Conservation (phyloP, 768 basidiomycete genomes). For the Lactarius evosmus region DNA sequence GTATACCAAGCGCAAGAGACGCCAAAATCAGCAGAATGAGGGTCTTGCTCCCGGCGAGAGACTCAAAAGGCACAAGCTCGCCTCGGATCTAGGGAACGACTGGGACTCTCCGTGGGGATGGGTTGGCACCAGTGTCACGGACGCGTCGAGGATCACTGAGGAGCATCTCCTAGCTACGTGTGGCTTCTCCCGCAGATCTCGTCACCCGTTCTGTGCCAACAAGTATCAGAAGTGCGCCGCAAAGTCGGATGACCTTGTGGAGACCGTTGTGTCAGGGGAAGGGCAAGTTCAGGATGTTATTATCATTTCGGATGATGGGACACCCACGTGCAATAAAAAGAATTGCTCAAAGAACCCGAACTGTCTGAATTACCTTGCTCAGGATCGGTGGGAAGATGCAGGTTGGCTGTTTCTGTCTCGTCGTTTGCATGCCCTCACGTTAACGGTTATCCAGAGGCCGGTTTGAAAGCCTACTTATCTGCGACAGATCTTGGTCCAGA, state of each 20-base stretch:
- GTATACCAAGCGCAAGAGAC: constrained; percentile 59
- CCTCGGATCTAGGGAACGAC: constrained; percentile 33
- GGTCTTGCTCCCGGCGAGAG: constrained; percentile 61
- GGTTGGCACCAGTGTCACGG: constrained; percentile 65
- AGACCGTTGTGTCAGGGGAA: constrained; percentile 33
- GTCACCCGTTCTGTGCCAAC: constrained; percentile 54
- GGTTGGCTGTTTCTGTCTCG: constrained; percentile 41
- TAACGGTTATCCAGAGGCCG: constrained; percentile 14
- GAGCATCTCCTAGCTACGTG: constrained; percentile 68
- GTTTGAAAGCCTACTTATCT: constrained; percentile 32
- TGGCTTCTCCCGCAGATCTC: constrained; percentile 55
- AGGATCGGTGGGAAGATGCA: constrained; percentile 75
- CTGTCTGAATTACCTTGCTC: constrained; percentile 86
- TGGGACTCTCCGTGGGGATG: constrained; percentile 66
- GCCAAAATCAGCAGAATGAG: constrained; percentile 42
- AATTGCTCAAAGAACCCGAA: constrained; percentile 73
- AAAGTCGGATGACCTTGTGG: constrained; percentile 26
- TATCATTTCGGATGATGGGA: constrained; percentile 67
- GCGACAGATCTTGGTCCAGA: constrained; percentile 22
- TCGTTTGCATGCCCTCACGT: constrained; percentile 12
- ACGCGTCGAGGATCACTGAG: constrained; percentile 55
- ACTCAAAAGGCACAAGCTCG: constrained; percentile 54
- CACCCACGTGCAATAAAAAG: constrained; percentile 53
- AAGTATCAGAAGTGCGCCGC: constrained; percentile 41
- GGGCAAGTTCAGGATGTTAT: constrained; percentile 62